Evolutionary conservation across 192 early-diverging fungal genomes (phyloP).

Genomic region (Geosiphon pyriformis): DNA sequence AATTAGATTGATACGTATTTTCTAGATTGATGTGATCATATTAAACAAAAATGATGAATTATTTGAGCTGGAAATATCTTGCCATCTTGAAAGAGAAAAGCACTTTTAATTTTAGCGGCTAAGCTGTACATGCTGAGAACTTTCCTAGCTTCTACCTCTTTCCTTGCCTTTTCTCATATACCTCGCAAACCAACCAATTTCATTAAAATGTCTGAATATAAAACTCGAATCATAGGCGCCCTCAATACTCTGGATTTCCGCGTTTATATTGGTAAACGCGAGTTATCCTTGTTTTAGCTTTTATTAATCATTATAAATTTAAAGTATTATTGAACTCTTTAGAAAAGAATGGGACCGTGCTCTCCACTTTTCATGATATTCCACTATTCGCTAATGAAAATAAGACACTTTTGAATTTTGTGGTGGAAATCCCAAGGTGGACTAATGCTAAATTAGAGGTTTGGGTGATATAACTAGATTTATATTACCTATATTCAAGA

Average conservation of each 20-base stretch:
- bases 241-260: slow-evolving; percentile 87
- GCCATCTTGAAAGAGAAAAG: too few species aligned
- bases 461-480: too few species aligned
- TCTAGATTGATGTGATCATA: too few species aligned
- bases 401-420: slow-evolving; percentile 94
- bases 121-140: too few species aligned
- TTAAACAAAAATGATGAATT: too few species aligned
- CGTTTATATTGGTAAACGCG: slow-evolving; percentile 70
- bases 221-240: slow-evolving; percentile 77
- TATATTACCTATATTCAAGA: not conserved
- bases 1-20: too few species aligned
- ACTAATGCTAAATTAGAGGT: slow-evolving; percentile 97
- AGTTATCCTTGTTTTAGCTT: not conserved
- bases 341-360: slow-evolving; percentile 76
- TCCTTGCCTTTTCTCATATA: too few species aligned
- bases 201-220: slow-evolving; percentile 57
- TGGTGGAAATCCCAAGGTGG: slow-evolving; percentile 98
- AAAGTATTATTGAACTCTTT: slow-evolving; percentile 25
- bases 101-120: too few species aligned
- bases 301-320: not conserved
- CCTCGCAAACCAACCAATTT: too few species aligned
- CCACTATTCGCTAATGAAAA: slow-evolving; percentile 89
- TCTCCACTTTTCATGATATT: slow-evolving; percentile 98
- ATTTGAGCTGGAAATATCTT: too few species aligned
- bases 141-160: too few species aligned